Base-by-base conservation (phyloP, 192 early-diverging fungal genomes). In the Pecoramyces ruminantium region DNA sequence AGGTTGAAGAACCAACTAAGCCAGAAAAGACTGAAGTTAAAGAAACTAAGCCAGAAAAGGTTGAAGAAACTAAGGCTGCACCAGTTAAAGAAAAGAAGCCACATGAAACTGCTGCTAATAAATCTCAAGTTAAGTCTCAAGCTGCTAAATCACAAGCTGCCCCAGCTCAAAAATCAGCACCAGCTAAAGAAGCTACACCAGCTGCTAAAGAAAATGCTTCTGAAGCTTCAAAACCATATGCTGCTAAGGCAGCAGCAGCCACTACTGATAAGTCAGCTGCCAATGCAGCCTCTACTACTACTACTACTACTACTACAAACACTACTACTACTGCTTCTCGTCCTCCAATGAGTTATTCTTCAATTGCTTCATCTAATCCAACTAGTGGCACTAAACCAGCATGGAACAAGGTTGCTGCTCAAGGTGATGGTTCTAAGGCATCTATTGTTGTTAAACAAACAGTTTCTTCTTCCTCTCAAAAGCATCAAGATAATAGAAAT, bases 261-360 rank as follows among this genome's bases (percentile, higher is more conserved):
- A 67, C 17, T 39, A 13, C 38, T 39, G 80, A 79, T 51, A 40
- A 51, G 27, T 79, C 85, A 28, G 81, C 79, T 34, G 30, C 30
- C 30, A 34, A n/a, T n/a, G n/a, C 30, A 3, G 11, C 30, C 11
- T 34, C 30, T 6, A 11, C 3, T 34, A 78, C 84, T 25, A 84
- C 80, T 12, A 78, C 82, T 78, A 84, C 84, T 77, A 85, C 83
- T 27, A 42, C 79, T n/a, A 84, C 39, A 30, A 80, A 82, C 0
- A 5, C 51, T 21, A 25, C 51, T 67, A 9, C 51, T 11, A 6
- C 51, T n/a, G 51, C 51, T 67, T 25, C 51, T 11, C 1, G 4
- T 67, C 51, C 25, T 11, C 51, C 51, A 67, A 67, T 67, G 8
- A 67, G 25, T 6, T 67, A 67, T 67, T 67, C 51, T 67, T 67